Evolutionary conservation across 371 early-diverging fungal species (phyloP).

Genomic region (Saksenaea vasiformis): DNA sequence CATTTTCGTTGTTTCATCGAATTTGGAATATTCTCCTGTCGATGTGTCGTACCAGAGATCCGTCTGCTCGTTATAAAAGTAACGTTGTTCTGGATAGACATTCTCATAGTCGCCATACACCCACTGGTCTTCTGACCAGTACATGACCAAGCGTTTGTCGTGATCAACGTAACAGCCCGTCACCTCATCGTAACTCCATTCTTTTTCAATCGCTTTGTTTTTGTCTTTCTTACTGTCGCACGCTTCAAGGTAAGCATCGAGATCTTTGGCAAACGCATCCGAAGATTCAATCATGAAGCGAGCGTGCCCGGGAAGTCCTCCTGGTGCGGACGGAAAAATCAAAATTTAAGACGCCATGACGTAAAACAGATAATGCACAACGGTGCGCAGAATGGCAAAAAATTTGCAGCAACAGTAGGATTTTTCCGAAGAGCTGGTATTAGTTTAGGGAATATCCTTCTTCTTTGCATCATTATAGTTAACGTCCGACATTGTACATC

Average conservation of each 20-base stretch:
- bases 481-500: too few species aligned
- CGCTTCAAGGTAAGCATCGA: background rate
- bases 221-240: background rate
- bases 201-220: background rate
- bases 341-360: background rate
- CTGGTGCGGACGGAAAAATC: background rate
- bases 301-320: background rate
- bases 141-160: constrained; percentile 18
- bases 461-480: too few species aligned
- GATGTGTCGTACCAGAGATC: constrained; percentile 37
- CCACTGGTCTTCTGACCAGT: constrained; percentile 14
- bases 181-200: background rate
- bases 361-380: background rate
- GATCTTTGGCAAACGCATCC: constrained; percentile 4
- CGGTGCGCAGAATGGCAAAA: too few species aligned
- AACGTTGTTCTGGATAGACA: constrained; percentile 13
- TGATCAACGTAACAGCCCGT: constrained; percentile 6
- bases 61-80: constrained; percentile 29
- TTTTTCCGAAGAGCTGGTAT: too few species aligned
- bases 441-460: too few species aligned
- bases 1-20: constrained; percentile 21
- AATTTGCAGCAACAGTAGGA: too few species aligned
- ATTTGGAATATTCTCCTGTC: constrained; percentile 27
- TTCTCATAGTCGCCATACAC: constrained; percentile 19
- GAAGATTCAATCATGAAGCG: constrained; percentile 6